Evolutionary conservation across 768 basidiomycete species (phyloP), one percentile per base, ranked within the genome.

Genomic region (Royoungia palumana): DNA sequence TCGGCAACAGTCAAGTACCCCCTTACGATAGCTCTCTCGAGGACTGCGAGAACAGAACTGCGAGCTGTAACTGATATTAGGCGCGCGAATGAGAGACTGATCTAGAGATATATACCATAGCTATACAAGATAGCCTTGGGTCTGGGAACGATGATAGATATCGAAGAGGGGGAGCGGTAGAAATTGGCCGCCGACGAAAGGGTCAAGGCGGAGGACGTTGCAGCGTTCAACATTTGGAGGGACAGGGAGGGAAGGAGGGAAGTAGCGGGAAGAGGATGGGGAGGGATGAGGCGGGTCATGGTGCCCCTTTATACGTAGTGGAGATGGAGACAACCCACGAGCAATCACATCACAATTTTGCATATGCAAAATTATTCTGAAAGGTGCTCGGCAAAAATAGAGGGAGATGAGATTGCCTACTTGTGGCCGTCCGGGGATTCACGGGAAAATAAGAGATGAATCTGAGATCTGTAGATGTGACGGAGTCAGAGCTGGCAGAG

Each of bases 1-100:
- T 85, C 83, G 62, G 75, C 71, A 58, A 85, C 73, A 35, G 81
- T 83, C 53, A 85, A 67, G 67, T 77, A 75, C 6, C 83, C 83
- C 62, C 73, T 71, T 5, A 68, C 72, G 62, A 85, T 79, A 25
- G 82, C 81, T 56, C 74, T 76, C 45, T 77, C 72, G 38, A 83
- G 76, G 44, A 83, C 73, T 6, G 80, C 69, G 21, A 82, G 72
- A 53, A 85, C 77, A 8, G 83, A 85, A 43, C 69, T 71, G 28
- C 83, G 80, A 10, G 83, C 83, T 83, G 59, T 1, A 9, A 22
- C 35, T 4, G 22, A 10, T 3, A n/a, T 59, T 16, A 62, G 63
- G 41, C 10, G 17, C 21, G 12, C 14, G 30, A 12, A 21, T 27
- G 2, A 32, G 32, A 32, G 17, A 35, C 11, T 20, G 34, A 28